Base-by-base conservation (phyloP, 2,329 filamentous ascomycete genomes). In the Bisporella sp. region DNA sequence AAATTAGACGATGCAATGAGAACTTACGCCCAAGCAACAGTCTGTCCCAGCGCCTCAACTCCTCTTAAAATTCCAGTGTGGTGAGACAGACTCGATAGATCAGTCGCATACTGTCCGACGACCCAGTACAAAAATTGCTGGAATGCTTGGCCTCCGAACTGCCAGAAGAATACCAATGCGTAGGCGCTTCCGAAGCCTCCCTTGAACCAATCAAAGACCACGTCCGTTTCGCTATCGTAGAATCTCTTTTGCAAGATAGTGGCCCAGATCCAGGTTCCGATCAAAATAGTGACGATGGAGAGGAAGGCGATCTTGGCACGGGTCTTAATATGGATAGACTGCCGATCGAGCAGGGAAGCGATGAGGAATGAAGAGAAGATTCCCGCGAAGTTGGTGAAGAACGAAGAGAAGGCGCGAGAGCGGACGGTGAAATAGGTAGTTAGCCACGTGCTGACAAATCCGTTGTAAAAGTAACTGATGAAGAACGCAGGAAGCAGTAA, bases 361-460 rank as follows among this genome's bases (percentile, higher is more conserved):
- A 54, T 54, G 13, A 54, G 11, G 46, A 54, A 54, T 4, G 52
- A 54, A 40, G 39, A 45, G 52, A 51, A 54, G 6, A 54, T 52
- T 5, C 52, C 52, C 1, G 49, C 39, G 49, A 54, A 54, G 41
- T 54, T 54, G 5, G 52, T 54, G 39, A 66, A 49, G 41, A 68
- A 66, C 11, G 59, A 62, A 2, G 56, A 67, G 1, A 72, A 60
- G 0, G 70, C 68, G 4, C 70, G 64, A 1, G 69, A 66, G 6
- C 70, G 63, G 6, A 73, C 69, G 0, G 68, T 70, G 56, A 72
- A 73, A 52, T 72, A 72, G 5, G 65, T 66, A 5, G 69, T 68
- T 0, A 72, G 56, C 49, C 69, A 73, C 1, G 70, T 72, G 4
- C 68, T 66, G 1, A 65, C 66, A 30, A 71, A 73, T 5, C 69